Conservation (phyloP, 352 stramenopile genomes). For the Phytophthora hibernalis region DNA sequence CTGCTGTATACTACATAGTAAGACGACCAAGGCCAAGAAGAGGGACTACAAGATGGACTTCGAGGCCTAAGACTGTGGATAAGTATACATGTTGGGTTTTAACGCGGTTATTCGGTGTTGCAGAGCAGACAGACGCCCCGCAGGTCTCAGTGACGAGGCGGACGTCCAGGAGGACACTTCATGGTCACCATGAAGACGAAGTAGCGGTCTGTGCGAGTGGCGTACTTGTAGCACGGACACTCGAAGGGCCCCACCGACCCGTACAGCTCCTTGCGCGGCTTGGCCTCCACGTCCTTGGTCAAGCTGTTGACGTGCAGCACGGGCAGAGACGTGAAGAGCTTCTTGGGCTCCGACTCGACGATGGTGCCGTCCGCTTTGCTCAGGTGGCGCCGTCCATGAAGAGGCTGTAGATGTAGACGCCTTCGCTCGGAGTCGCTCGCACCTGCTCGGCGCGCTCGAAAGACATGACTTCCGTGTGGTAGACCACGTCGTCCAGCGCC, state of each 20-base stretch:
- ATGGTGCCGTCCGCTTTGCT: conserved; percentile 94
- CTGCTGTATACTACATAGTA: conserved; percentile 59
- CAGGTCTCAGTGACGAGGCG: conserved; percentile 94
- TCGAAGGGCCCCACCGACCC: conserved; percentile 93
- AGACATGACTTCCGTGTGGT: conserved; percentile 96
- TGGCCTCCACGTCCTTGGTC: conserved; percentile 93
- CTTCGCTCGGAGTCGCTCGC: conserved; percentile 88
- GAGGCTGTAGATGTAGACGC: conserved; percentile 98
- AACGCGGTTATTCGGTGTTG: conserved; percentile 88
- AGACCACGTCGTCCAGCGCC: conserved; percentile 98
- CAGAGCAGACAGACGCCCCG: conserved; percentile 94
- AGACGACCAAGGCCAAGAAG: conserved; percentile 40
- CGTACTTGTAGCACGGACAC: conserved; percentile 98
- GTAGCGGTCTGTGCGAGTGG: conserved; percentile 94
- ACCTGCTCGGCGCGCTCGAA: conserved; percentile 95
- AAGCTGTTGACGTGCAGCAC: conserved; percentile 97
- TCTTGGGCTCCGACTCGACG: conserved; percentile 97
- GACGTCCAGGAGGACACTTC: conserved; percentile 89
- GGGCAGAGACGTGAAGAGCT: conserved; percentile 95
- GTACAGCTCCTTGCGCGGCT: conserved; percentile 94
- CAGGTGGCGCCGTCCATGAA: conserved; percentile 97
- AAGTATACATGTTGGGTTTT: conserved; percentile 32
- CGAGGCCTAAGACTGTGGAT: conserved; percentile 25
- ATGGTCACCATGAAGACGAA: conserved; percentile 97
- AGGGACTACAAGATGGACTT: conserved; percentile 51